Conservation (phyloP, 148 eudicot genomes). For the Oxyria digyna region DNA sequence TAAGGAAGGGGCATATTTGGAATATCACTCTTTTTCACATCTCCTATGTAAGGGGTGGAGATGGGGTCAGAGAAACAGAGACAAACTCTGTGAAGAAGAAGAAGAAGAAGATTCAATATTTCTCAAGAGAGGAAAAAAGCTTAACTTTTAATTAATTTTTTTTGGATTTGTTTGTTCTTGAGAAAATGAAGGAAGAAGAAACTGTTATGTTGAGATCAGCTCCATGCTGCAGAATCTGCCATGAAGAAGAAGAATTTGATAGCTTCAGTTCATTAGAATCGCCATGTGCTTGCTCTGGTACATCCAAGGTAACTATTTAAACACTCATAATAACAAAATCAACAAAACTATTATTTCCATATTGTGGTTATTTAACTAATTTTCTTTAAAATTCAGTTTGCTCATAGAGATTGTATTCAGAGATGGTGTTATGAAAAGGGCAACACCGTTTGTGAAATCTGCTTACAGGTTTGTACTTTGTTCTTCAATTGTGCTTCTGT, state of each 20-base stretch:
- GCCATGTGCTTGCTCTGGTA: conserved; percentile 93
- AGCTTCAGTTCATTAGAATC: conserved; percentile 56
- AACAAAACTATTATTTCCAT: neutral
- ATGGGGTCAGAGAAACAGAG: neutral
- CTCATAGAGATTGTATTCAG: conserved; percentile 94
- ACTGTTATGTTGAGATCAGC: neutral
- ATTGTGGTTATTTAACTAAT: neutral
- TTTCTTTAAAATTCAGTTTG: conserved; percentile 45
- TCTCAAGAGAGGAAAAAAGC: neutral
- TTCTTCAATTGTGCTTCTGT: neutral
- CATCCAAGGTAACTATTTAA: conserved; percentile 43
- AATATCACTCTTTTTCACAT: neutral
- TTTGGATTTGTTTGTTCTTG: neutral
- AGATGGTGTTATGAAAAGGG: conserved; percentile 98
- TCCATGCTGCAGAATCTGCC: conserved; percentile 71
- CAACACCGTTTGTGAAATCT: conserved; percentile 78
- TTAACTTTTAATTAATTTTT: neutral
- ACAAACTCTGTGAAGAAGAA: neutral
- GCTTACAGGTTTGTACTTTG: conserved; percentile 56
- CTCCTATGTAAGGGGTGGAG: neutral
- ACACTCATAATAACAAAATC: neutral
- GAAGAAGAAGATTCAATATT: neutral
- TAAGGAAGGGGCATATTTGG: neutral
- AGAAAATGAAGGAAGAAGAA: neutral
- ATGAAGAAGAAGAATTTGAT: conserved; percentile 56